Conservation (phyloP, 306 rosid genomes). For the Rubus idaeus region DNA sequence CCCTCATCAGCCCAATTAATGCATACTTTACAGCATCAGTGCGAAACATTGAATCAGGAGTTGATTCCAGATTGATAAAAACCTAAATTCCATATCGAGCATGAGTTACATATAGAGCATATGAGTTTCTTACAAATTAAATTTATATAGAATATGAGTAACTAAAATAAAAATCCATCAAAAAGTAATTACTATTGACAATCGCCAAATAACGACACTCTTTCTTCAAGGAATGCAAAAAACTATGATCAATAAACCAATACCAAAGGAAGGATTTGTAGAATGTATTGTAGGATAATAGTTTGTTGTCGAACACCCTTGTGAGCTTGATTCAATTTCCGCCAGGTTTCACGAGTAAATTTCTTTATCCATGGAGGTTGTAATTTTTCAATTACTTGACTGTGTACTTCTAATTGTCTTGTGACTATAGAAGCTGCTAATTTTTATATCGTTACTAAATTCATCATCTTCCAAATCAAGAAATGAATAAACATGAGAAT, state of each 20-base stretch:
- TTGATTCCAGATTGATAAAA: conserved; percentile 81
- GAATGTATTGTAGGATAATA: too few relatives aligned
- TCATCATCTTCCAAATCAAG: background rate
- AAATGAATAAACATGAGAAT: background rate
- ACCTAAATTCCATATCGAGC: conserved; percentile 45
- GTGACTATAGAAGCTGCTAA: background rate
- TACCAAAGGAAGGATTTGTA: background rate
- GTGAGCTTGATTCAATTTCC: background rate
- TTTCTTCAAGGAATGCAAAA: background rate
- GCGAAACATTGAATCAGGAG: conserved; percentile 91
- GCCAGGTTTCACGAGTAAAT: background rate
- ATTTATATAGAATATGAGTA: conserved; percentile 11
- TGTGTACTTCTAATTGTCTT: background rate
- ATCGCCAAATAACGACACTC: background rate
- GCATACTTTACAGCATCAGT: conserved; percentile 80
- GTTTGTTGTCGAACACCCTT: background rate
- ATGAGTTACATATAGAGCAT: background rate
- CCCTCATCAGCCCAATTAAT: conserved; percentile 93
- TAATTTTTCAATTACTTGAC: background rate
- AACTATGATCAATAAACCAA: background rate
- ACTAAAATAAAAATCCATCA: conserved; percentile 7
- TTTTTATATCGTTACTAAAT: background rate
- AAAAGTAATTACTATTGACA: conserved; percentile 12
- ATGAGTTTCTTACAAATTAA: background rate
- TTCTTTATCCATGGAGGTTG: background rate